Percentiles rank a stretch among this genome's conserved stretches.
These are phyloP conservation scores for Rhizophagus prolifer DNA, from an alignment of 192 early-diverging fungal genomes.

Conservation along the genomic window DNA sequence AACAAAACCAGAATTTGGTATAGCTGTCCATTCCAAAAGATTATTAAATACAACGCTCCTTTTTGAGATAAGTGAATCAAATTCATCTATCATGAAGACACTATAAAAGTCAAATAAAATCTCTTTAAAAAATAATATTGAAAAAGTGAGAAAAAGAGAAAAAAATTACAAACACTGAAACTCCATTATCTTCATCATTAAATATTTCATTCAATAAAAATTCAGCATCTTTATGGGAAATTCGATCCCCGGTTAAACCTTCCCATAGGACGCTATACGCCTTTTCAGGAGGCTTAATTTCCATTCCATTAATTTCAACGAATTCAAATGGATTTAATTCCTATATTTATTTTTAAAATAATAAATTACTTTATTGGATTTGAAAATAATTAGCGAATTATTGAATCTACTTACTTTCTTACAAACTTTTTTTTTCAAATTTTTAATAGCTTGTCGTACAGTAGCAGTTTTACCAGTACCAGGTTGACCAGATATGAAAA, in stretches of 20 bases:
- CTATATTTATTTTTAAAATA: slow-evolving; percentile 25
- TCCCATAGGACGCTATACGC: slow-evolving; percentile 86
- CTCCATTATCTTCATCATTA: not conserved
- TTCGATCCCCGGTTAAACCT: slow-evolving; percentile 57
- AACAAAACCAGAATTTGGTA: slow-evolving; percentile 77
- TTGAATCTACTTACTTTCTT: slow-evolving; percentile 45
- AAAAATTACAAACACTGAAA: slow-evolving; percentile 1
- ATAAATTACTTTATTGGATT: too few species aligned
- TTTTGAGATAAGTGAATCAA: slow-evolving; percentile 90
- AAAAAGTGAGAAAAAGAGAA: not conserved
- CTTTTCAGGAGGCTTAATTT: slow-evolving; percentile 87
- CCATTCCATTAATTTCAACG: slow-evolving; percentile 98
- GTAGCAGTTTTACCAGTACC: slow-evolving; percentile 99
- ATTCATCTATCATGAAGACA: slow-evolving; percentile 95
- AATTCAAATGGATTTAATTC: slow-evolving; percentile 76
- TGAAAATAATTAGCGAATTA: too few species aligned
- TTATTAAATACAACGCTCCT: slow-evolving; percentile 96
- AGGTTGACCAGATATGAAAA: slow-evolving; percentile 95
- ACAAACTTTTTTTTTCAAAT: slow-evolving; percentile 59
- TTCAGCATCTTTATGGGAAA: slow-evolving; percentile 75
- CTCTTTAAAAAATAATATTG: not conserved
- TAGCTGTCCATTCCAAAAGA: slow-evolving; percentile 97
- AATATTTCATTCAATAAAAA: slow-evolving; percentile 65
- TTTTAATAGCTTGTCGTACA: slow-evolving; percentile 78
- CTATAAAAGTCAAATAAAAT: slow-evolving; percentile 39